Conservation (phyloP, 2,329 filamentous ascomycete species). For the Purpureocillium takamizusanense region DNA sequence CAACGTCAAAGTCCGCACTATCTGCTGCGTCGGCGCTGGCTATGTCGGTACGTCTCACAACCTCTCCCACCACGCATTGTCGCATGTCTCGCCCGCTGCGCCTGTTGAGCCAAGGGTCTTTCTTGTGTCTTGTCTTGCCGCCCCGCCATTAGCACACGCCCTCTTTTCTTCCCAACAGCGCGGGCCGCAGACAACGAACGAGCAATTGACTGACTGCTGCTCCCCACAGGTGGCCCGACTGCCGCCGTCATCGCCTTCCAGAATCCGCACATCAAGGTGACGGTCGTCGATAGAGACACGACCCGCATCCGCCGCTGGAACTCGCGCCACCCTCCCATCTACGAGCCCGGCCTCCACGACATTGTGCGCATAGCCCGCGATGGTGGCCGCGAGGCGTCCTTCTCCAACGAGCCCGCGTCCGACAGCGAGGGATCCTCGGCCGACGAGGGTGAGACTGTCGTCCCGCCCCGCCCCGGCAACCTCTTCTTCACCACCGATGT, state of each 20-base stretch:
- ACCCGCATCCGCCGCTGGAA: conserved; percentile 64
- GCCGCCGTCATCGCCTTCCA: conserved; percentile 66
- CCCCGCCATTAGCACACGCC: neutral
- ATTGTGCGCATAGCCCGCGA: conserved; percentile 58
- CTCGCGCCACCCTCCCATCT: conserved; percentile 63
- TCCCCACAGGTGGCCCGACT: conserved; percentile 56
- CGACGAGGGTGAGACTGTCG: conserved; percentile 20
- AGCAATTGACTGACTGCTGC: conserved; percentile 1
- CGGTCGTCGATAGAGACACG: conserved; percentile 63
- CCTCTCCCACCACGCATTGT: too few species aligned
- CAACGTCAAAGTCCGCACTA: conserved; percentile 39
- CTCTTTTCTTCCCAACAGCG: conserved; percentile 1
- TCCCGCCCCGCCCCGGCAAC: conserved; percentile 48
- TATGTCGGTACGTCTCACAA: conserved; percentile 69
- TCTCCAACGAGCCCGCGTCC: conserved; percentile 26
- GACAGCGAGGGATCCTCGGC: conserved; percentile 20
- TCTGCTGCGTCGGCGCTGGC: conserved; percentile 68
- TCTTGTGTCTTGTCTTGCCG: neutral
- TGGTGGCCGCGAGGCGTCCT: conserved; percentile 35
- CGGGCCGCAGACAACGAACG: too few species aligned
- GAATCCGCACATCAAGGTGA: conserved; percentile 62
- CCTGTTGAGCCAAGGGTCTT: too few species aligned
- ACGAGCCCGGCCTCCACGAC: conserved; percentile 62
- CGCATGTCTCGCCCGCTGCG: too few species aligned
- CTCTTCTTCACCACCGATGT: conserved; percentile 67